Evolutionary conservation across 805 yeast genomes (phyloP).

Genomic region (Maudiozyma pseudohumilis): DNA sequence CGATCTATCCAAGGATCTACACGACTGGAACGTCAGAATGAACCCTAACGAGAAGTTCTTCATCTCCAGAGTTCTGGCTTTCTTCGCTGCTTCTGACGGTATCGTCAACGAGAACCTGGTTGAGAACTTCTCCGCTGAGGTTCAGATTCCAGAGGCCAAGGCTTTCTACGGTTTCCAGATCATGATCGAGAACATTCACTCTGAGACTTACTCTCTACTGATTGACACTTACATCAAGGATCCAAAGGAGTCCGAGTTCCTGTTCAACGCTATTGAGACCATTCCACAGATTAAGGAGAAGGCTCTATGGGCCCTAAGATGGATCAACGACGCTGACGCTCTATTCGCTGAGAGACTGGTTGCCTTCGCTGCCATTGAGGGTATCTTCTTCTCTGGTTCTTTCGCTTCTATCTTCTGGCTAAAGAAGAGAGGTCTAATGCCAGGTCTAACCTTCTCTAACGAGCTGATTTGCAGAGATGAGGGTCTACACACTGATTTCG

Average conservation of each 20-base stretch:
- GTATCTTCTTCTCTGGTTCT: constrained; percentile 96
- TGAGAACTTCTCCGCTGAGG: constrained; percentile 95
- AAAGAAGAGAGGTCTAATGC: constrained; percentile 98
- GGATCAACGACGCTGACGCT: constrained; percentile 86
- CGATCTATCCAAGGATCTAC: constrained; percentile 81
- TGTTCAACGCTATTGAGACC: constrained; percentile 92
- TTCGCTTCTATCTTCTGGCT: constrained; percentile 98
- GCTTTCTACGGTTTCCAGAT: constrained; percentile 99
- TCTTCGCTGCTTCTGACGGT: constrained; percentile 98
- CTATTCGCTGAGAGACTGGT: constrained; percentile 91
- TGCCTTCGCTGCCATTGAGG: constrained; percentile 98
- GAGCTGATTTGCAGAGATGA: constrained; percentile 97
- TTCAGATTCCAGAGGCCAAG: constrained; percentile 94
- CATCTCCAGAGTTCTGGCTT: constrained; percentile 86
- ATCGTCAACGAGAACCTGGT: constrained; percentile 96
- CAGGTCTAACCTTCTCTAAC: constrained; percentile 95
- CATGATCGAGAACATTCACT: constrained; percentile 98
- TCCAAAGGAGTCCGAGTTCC: constrained; percentile 80
- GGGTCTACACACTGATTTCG: constrained; percentile 98
- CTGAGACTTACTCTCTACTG: constrained; percentile 91
- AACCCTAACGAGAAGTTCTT: constrained; percentile 89
- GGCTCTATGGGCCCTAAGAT: constrained; percentile 98
- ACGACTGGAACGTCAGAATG: constrained; percentile 87
- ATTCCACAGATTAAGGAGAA: constrained; percentile 94
- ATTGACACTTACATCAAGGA: constrained; percentile 95